These are phyloP conservation scores for Oryza glaberrima DNA, from an alignment of 176 grass and related monocot genomes.

Conservation along the genomic window DNA sequence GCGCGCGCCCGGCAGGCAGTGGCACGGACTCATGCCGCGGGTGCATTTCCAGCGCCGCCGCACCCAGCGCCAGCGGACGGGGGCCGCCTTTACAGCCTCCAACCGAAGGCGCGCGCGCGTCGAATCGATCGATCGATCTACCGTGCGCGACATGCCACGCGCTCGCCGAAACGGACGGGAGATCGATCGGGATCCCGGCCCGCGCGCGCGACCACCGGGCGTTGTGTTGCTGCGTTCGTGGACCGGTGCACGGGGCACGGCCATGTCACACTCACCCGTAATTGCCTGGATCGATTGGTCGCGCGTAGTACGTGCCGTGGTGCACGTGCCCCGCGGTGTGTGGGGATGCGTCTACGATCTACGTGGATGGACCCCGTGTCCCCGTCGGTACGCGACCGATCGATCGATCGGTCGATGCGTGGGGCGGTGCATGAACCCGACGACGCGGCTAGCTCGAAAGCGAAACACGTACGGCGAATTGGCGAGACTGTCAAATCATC, in stretches of 20 bases:
- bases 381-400: background rate
- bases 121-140: no score
- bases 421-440: background rate
- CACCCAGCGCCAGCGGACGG: no score
- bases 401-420: background rate
- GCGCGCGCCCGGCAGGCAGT: no score
- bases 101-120: no score
- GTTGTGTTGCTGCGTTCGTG: background rate
- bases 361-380: background rate
- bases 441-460: background rate
- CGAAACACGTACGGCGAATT: background rate
- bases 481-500: background rate
- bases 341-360: background rate
- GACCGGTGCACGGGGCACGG: background rate
- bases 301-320: slow-evolving; percentile 20
- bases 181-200: background rate
- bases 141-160: no score
- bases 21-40: no score
- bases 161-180: background rate
- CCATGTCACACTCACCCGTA: background rate
- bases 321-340: slow-evolving; percentile 44
- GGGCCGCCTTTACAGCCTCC: no score
- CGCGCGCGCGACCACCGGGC: no score
- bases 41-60: no score
- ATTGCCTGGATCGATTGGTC: background rate